Base-by-base conservation (phyloP, 2,329 filamentous ascomycete species). In the Phaeosphaeriaceae sp. region DNA sequence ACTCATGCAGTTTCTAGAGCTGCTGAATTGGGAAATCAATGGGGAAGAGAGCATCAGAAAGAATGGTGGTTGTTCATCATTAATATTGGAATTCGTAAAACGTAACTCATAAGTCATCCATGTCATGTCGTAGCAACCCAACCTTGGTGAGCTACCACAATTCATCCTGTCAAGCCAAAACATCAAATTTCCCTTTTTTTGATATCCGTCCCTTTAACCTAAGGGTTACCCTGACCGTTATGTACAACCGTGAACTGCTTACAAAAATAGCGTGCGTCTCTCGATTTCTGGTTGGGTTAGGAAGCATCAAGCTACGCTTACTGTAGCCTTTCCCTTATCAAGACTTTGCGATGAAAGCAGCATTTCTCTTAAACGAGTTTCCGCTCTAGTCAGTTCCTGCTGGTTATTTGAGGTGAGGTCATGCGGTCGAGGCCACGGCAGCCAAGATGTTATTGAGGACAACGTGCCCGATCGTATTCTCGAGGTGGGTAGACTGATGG, bases 371-470 rank as follows among this genome's bases (percentile, higher is more conserved):
- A 73, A 41, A 16, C 64, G 63, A 8, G 60, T 50, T 37, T 72
- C 69, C 9, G 64, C 69, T 50, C 59, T 65, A n/a, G 66, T 66
- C 18, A 67, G 30, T 33, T 68, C 68, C 46, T 63, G 54, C 26
- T 60, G 55, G 8, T 52, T 51, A 26, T 33, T 49, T 0, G 52
- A 21, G 32, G 49, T 58, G 11, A 63, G 44, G 41, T 62, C 46
- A 3, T 57, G 29, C 13, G 54, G 53, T 9, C 69, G 67, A n/a
- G 57, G 58, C 69, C 70, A 73, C 6, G 68, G 67, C n/a, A 73
- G 42, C 70, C 70, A 73, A 11, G 69, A 67, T 15, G 66, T 49
- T 20, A 73, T 50, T 3, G 70, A 70, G 2, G 66, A 66, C 7
- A 72, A 38, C 2, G 69, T 67, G 15, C 56, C 59, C 34, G 66